Percentiles rank a stretch among this genome's conserved stretches.
phyloP scores from a whole-genome alignment of 1,284 basidiomycete species.

The Tranzscheliella williamsii region DNA sequence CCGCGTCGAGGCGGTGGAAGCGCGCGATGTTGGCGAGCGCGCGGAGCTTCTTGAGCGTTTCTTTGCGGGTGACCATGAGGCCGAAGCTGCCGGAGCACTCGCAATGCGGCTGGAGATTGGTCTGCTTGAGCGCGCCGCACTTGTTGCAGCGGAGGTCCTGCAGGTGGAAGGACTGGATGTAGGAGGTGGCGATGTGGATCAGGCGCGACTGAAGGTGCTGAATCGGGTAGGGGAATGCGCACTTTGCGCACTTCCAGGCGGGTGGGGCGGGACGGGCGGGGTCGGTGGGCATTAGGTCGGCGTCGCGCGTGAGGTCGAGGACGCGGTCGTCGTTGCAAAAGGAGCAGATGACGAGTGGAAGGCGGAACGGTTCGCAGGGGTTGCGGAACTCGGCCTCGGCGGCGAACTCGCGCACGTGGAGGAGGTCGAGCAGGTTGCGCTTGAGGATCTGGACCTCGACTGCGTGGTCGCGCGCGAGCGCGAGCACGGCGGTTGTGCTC shows the following conservation, averaged over 20 bases:
- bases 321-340: conserved; percentile 87
- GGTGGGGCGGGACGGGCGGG: not conserved
- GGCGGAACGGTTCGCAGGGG: conserved; percentile 86
- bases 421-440: conserved; percentile 84
- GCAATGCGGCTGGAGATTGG: conserved; percentile 83
- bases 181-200: conserved; percentile 73
- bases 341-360: conserved; percentile 85
- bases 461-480: conserved; percentile 71
- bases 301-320: conserved; percentile 93
- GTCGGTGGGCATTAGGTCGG: conserved; percentile 72
- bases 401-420: conserved; percentile 81
- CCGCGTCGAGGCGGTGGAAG: conserved; percentile 39
- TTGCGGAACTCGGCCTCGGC: conserved; percentile 68
- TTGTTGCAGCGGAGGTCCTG: conserved; percentile 81
- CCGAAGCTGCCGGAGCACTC: conserved; percentile 74
- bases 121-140: conserved; percentile 83
- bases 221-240: conserved; percentile 85
- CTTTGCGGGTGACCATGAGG: conserved; percentile 42
- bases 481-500: conserved; percentile 78
- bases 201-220: conserved; percentile 81
- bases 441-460: conserved; percentile 87
- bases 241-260: conserved; percentile 64
- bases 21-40: conserved; percentile 36
- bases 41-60: conserved; percentile 42
- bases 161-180: conserved; percentile 78